Base-by-base conservation (phyloP, 257 asterid genomes). In the Capsicum chinense region DNA sequence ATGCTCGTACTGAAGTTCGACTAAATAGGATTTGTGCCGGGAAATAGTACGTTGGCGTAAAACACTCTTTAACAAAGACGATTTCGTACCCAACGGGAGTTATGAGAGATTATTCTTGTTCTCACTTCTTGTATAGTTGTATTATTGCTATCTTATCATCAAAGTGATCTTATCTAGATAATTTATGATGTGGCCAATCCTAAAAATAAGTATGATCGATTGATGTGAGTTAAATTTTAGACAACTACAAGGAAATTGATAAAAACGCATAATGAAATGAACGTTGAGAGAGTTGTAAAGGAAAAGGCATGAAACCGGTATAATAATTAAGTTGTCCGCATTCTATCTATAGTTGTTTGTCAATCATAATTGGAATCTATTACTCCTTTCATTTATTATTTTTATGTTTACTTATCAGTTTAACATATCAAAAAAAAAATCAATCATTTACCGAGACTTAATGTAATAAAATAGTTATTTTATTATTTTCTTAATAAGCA, bases 111-210 rank as follows among this genome's bases (percentile, higher is more conserved):
- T 74, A 33, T 74, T 54, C 48, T 52, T 76, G 48, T 76, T 26
- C 19, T 74, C 63, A 13, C 63, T 11, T 21, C 19, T n/a, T 10
- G 5, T 39, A 39, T 39, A 39, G 44, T 3, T 39, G 57, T 9
- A 70, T 47, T 71, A 71, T 71, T 73, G 42, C 54, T 26, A 52
- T 52, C 63, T 26, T 76, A 76, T 52, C 15, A 26, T 76, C 48
- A 9, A 76, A 76, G 48, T 52, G 4, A 76, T 26, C 63, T 74
- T 54, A 54, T 9, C 48, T 13, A 52, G 81, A 76, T 52, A 52
- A 66, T 52, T 7, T 76, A 14, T 52, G 48, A 52, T 14, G 47
- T 52, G 81, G 7, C 63, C 6, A 76, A 21, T 74, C 62, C 3
- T 13, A 21, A 56, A 52, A 76, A 21, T 37, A 73, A 73, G 56